Percentiles rank a stretch among this genome's conserved stretches.
Conservation (phyloP, 768 basidiomycete species). For the Lactarius psammicola region DNA sequence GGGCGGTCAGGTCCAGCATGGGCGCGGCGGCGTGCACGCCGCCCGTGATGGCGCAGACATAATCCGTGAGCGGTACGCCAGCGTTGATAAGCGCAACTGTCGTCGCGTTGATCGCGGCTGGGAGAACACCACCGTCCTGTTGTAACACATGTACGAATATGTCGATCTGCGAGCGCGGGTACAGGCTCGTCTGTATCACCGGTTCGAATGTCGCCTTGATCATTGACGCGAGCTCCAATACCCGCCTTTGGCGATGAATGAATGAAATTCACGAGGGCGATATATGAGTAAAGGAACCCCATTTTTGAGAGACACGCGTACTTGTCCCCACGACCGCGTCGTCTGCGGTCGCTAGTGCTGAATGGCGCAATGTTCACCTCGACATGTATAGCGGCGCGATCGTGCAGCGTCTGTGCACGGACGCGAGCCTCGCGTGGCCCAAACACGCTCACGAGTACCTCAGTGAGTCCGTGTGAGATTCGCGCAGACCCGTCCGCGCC, state of each 20-base stretch:
- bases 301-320: conserved; percentile 37
- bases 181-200: conserved; percentile 84
- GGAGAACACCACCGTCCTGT: conserved; percentile 89
- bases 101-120: conserved; percentile 91
- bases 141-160: conserved; percentile 91
- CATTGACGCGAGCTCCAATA: conserved; percentile 80
- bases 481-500: conserved; percentile 83
- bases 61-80: conserved; percentile 88
- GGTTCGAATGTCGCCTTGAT: conserved; percentile 97
- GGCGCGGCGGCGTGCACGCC: conserved; percentile 81
- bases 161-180: conserved; percentile 93
- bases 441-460: conserved; percentile 83
- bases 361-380: conserved; percentile 87
- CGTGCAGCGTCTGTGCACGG: conserved; percentile 77
- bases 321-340: conserved; percentile 83
- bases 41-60: conserved; percentile 85
- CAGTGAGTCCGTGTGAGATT: conserved; percentile 86
- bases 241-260: conserved; percentile 52
- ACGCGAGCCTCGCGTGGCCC: conserved; percentile 89
- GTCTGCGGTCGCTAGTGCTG: conserved; percentile 77
- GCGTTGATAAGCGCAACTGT: conserved; percentile 89
- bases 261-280: no score
- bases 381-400: conserved; percentile 86
- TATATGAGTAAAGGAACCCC: neutral
- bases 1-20: conserved; percentile 80